Evolutionary conservation across 2,329 filamentous ascomycete genomes (phyloP).

Genomic region (Claviceps fusiformis): DNA sequence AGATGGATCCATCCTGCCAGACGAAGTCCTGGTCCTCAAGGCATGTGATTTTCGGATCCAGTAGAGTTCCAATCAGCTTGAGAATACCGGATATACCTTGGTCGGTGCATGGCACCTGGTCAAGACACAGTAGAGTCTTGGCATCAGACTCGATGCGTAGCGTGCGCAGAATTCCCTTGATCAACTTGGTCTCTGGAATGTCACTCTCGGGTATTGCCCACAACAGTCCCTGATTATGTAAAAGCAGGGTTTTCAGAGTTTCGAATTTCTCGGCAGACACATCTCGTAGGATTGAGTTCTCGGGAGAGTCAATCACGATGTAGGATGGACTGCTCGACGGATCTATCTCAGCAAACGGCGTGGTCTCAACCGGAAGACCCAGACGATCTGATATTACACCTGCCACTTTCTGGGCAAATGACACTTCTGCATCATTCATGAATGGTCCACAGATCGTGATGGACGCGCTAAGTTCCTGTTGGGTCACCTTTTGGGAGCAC

Average conservation of each 20-base stretch:
- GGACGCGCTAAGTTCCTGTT: neutral
- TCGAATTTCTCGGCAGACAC: constrained; percentile 4
- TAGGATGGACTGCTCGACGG: neutral
- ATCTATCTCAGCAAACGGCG: constrained; percentile 1
- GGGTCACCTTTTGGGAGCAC: neutral
- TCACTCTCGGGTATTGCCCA: constrained; percentile 6
- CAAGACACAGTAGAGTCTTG: constrained; percentile 3
- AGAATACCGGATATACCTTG: constrained; percentile 2
- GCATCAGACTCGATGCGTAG: constrained; percentile 4
- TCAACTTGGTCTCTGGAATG: constrained; percentile 3
- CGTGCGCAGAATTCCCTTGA: constrained; percentile 6
- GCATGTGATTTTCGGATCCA: neutral
- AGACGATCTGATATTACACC: neutral
- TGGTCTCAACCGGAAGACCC: neutral
- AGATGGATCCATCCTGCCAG: constrained; percentile 5
- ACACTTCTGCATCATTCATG: constrained; percentile 1
- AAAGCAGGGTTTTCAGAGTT: constrained; percentile 1
- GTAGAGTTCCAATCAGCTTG: constrained; percentile 1
- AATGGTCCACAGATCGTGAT: constrained; percentile 4
- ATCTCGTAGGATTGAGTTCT: neutral
- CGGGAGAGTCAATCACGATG: constrained; percentile 2
- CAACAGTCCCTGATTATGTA: constrained; percentile 4
- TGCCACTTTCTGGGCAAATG: constrained; percentile 2
- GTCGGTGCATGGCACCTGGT: constrained; percentile 1
- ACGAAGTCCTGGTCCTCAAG: constrained; percentile 7